Percentiles rank a stretch among this genome's conserved stretches.
These are phyloP conservation scores for Penicillium lividum DNA, from an alignment of 495 filamentous ascomycete species.

Conservation along the genomic window DNA sequence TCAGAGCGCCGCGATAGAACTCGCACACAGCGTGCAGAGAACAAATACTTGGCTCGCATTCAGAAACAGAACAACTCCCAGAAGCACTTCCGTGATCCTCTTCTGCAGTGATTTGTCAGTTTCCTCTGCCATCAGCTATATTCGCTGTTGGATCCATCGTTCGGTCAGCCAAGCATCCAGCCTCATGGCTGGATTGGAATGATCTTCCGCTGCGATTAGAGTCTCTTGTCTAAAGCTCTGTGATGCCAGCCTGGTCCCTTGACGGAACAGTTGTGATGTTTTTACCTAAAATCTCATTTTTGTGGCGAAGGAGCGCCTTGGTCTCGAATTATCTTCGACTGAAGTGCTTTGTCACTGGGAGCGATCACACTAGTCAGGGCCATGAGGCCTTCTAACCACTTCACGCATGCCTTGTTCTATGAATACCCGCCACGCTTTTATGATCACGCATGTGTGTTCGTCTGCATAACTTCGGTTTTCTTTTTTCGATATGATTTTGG, in stretches of 20 bases:
- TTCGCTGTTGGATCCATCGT: not conserved
- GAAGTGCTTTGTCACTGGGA: not conserved
- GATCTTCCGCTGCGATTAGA: not conserved
- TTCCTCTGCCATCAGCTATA: not conserved
- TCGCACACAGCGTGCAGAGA: slow-evolving; percentile 58
- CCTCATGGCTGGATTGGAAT: not conserved
- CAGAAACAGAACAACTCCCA: slow-evolving; percentile 68
- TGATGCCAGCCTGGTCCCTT: not conserved
- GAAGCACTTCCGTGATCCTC: slow-evolving; percentile 69
- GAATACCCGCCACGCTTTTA: slow-evolving; percentile 4
- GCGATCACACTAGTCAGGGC: not conserved
- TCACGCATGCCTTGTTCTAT: slow-evolving; percentile 1
- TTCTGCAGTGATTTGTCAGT: slow-evolving; percentile 40
- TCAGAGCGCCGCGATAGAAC: slow-evolving; percentile 68
- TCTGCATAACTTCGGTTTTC: not conserved
- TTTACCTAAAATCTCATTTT: not conserved
- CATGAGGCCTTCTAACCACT: not conserved
- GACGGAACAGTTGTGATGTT: not conserved
- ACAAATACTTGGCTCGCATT: slow-evolving; percentile 60
- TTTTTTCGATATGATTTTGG: not conserved
- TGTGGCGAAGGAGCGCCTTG: not conserved
- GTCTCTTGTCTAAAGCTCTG: not conserved
- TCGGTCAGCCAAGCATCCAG: not conserved
- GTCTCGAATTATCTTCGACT: not conserved
- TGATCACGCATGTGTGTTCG: slow-evolving; percentile 1